phyloP scores from a whole-genome alignment of 495 filamentous ascomycete genomes.

The Clohesyomyces aquaticus region DNA sequence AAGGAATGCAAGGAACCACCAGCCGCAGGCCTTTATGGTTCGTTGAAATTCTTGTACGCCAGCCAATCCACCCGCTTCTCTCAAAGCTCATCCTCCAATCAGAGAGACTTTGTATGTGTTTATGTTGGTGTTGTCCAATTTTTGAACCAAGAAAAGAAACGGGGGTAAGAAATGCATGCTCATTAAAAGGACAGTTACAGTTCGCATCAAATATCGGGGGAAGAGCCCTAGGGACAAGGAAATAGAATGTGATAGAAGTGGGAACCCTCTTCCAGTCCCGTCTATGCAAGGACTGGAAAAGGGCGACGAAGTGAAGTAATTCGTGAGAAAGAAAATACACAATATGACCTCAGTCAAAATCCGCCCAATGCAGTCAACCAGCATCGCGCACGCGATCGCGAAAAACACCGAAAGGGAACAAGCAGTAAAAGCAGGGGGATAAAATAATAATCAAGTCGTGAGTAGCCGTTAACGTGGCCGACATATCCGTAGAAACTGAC shows the following conservation, averaged over 20 bases:
- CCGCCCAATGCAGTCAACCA: constrained; percentile 24
- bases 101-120: too few species aligned
- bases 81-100: too few species aligned
- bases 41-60: neutral
- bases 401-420: constrained; percentile 23
- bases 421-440: too few species aligned
- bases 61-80: neutral
- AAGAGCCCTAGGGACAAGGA: too few species aligned
- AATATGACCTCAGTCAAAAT: constrained; percentile 5
- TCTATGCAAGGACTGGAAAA: constrained; percentile 1
- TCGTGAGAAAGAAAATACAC: constrained; percentile 14
- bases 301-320: constrained; percentile 31
- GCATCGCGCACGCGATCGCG: neutral
- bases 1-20: constrained; percentile 38
- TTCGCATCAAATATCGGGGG: too few species aligned
- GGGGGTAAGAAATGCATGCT: too few species aligned
- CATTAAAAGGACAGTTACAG: too few species aligned
- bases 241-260: too few species aligned
- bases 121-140: neutral
- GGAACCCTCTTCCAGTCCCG: too few species aligned
- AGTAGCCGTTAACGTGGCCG: constrained; percentile 37
- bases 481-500: constrained; percentile 11
- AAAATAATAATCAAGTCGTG: constrained; percentile 33
- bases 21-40: constrained; percentile 30
- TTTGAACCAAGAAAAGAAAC: constrained; percentile 20